phyloP scores from a whole-genome alignment of 768 basidiomycete species.

The Suillus occidentalis region DNA sequence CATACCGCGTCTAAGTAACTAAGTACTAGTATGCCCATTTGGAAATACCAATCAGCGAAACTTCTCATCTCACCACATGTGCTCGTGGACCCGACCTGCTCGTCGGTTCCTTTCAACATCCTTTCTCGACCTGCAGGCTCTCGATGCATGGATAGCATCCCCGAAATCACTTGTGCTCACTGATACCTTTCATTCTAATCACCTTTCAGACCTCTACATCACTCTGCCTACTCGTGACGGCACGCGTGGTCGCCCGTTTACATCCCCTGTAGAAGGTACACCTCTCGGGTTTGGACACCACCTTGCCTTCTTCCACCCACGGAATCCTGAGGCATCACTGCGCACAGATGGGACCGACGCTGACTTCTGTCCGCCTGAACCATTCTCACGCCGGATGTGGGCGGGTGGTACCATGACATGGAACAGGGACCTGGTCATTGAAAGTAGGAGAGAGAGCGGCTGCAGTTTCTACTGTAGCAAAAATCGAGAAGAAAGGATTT shows the following conservation, averaged over 20 bases:
- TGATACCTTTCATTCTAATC: constrained; percentile 56
- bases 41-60: constrained; percentile 6
- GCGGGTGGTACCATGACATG: constrained; percentile 69
- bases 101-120: constrained; percentile 18
- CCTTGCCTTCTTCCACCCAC: constrained; percentile 72
- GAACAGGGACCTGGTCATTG: constrained; percentile 48
- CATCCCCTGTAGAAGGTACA: constrained; percentile 39
- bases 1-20: no score
- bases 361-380: constrained; percentile 69
- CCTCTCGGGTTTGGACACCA: constrained; percentile 65
- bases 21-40: not conserved
- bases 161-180: constrained; percentile 45
- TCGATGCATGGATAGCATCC: constrained; percentile 55
- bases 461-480: constrained; percentile 48
- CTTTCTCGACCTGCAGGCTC: constrained; percentile 21
- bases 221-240: constrained; percentile 77
- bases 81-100: not conserved
- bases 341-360: constrained; percentile 72
- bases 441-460: constrained; percentile 52
- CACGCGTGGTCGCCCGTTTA: constrained; percentile 39
- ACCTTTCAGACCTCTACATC: constrained; percentile 61
- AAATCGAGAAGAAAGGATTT: constrained; percentile 65
- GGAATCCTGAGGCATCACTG: constrained; percentile 54
- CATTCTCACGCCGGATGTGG: constrained; percentile 83
- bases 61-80: not conserved